Percentiles rank a stretch among this genome's conserved stretches.
phyloP scores from a whole-genome alignment of 306 rosid genomes.

The Astragalus glycyphyllos region DNA sequence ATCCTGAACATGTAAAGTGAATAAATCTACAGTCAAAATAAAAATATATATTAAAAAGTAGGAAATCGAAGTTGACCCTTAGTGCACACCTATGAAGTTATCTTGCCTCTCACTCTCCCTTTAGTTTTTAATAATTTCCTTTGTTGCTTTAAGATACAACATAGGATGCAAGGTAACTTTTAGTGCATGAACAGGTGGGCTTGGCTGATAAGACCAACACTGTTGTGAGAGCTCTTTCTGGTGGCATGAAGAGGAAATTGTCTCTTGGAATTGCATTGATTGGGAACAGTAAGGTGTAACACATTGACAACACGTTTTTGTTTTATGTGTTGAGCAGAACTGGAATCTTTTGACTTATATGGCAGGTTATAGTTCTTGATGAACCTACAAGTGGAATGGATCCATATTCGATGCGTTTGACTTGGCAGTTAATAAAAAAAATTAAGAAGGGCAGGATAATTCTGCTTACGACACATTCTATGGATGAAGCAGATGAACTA shows the following conservation, averaged over 20 bases:
- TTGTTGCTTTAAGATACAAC: constrained; percentile 21
- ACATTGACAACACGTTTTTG: constrained; percentile 30
- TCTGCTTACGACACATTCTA: constrained; percentile 92
- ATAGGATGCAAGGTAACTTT: constrained; percentile 40
- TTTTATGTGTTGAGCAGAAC: constrained; percentile 30
- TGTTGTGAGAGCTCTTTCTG: constrained; percentile 81
- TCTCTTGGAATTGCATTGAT: constrained; percentile 96
- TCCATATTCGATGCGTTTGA: constrained; percentile 98
- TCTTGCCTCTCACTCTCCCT: constrained; percentile 1
- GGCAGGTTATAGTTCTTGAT: constrained; percentile 90
- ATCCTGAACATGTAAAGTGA: too few species aligned
- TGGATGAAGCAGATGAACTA: constrained; percentile 99
- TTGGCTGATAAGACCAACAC: constrained; percentile 87
- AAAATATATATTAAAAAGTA: too few species aligned
- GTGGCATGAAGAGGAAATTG: constrained; percentile 98
- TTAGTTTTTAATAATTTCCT: background rate
- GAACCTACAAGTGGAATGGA: constrained; percentile 99
- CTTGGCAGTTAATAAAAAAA: constrained; percentile 96
- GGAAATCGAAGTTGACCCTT: too few species aligned
- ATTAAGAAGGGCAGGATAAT: constrained; percentile 93
- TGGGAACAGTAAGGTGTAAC: constrained; percentile 86
- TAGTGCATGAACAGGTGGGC: constrained; percentile 76
- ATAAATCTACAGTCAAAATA: too few species aligned
- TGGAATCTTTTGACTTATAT: constrained; percentile 37
- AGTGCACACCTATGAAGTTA: too few species aligned